Evolutionary conservation across 768 basidiomycete genomes (phyloP).

Genomic region (Tricholoma matsutake): DNA sequence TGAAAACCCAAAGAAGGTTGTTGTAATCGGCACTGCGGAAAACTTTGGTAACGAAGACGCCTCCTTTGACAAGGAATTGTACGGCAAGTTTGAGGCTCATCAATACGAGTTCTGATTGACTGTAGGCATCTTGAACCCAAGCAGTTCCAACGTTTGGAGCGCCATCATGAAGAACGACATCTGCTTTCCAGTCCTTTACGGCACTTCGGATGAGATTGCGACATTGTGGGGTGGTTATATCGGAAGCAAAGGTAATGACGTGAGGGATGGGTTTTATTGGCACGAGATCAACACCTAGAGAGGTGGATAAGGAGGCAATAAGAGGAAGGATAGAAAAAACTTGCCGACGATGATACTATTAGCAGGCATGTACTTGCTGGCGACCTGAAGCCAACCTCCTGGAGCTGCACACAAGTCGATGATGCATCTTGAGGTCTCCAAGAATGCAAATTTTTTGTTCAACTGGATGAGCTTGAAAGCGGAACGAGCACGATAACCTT

Average conservation of each 20-base stretch:
- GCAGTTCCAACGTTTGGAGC: slow-evolving; percentile 99
- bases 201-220: slow-evolving; percentile 82
- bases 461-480: slow-evolving; percentile 99
- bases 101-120: slow-evolving; percentile 93
- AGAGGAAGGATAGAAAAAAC: slow-evolving; percentile 22
- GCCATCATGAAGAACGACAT: slow-evolving; percentile 97
- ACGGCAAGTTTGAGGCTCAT: slow-evolving; percentile 94
- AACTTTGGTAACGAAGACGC: slow-evolving; percentile 96
- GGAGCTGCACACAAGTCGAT: slow-evolving; percentile 99
- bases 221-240: slow-evolving; percentile 92
- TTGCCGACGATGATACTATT: slow-evolving; percentile 89
- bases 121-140: slow-evolving; percentile 98
- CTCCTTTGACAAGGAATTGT: slow-evolving; percentile 90
- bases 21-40: slow-evolving; percentile 99
- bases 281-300: slow-evolving; percentile 87
- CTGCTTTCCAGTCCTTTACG: slow-evolving; percentile 98
- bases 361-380: slow-evolving; percentile 94
- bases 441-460: slow-evolving; percentile 95
- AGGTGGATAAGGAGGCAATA: slow-evolving; percentile 11
- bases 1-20: slow-evolving; percentile 98
- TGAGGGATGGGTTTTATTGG: slow-evolving; percentile 95
- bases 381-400: slow-evolving; percentile 98
- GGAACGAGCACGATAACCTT: slow-evolving; percentile 98
- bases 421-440: slow-evolving; percentile 85
- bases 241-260: slow-evolving; percentile 86